Evolutionary conservation across 768 basidiomycete species (phyloP).

Genomic region (Boletus bicolor): DNA sequence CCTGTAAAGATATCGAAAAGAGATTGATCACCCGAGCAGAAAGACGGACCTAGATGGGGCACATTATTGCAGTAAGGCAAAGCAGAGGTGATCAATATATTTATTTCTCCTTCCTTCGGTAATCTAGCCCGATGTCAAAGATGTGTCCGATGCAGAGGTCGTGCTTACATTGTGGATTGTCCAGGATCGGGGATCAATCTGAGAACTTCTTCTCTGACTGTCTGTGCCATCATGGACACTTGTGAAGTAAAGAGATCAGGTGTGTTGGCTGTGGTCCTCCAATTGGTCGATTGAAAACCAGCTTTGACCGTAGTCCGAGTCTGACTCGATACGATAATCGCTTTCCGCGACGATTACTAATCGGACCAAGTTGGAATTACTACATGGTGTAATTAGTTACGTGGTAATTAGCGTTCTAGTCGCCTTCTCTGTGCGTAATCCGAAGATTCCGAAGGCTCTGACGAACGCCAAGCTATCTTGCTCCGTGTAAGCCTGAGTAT

Average conservation of each 20-base stretch:
- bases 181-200: constrained; percentile 54
- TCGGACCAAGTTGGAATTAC: background rate
- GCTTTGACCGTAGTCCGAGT: background rate
- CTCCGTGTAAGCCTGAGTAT: background rate
- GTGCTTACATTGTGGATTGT: constrained; percentile 43
- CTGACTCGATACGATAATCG: background rate
- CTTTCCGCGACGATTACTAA: constrained; percentile 13
- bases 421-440: background rate
- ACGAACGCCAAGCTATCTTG: background rate
- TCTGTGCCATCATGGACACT: constrained; percentile 44
- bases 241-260: background rate
- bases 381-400: background rate
- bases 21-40: constrained; percentile 5
- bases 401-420: background rate
- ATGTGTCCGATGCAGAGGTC: background rate
- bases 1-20: constrained; percentile 38
- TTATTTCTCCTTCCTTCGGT: constrained; percentile 83
- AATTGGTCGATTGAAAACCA: constrained; percentile 1
- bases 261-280: background rate
- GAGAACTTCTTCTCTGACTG: constrained; percentile 51
- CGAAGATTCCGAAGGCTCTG: background rate
- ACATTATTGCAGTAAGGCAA: constrained; percentile 97
- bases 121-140: constrained; percentile 37
- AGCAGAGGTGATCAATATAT: constrained; percentile 91
- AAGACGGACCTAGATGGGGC: constrained; percentile 78